Conservation (phyloP, 164 flowering plant genomes). For the Malania oleifera region DNA sequence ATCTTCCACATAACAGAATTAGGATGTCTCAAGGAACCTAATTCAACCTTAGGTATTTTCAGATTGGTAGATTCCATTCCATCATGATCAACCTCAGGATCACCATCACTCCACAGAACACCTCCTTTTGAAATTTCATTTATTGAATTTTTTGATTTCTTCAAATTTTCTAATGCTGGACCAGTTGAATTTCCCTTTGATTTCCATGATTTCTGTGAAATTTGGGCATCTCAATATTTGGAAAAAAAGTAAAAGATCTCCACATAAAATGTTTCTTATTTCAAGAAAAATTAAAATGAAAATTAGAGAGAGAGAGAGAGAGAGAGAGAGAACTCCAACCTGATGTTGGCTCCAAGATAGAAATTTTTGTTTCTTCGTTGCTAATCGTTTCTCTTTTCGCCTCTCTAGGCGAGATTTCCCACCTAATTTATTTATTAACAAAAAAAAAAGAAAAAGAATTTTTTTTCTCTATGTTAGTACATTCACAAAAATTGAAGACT, state of each 20-base stretch:
- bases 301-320: too few relatives aligned
- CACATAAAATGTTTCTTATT: neutral
- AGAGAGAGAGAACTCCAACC: conserved; percentile 18
- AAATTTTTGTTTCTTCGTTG: conserved; percentile 29
- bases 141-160: neutral
- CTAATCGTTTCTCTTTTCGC: conserved; percentile 48
- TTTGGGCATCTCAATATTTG: neutral
- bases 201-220: conserved; percentile 26
- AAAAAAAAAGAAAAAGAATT: too few relatives aligned
- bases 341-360: conserved; percentile 46
- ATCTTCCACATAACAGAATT: conserved; percentile 2
- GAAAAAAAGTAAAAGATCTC: neutral
- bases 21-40: neutral
- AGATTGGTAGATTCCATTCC: conserved; percentile 4
- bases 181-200: conserved; percentile 8
- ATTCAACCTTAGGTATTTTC: conserved; percentile 9
- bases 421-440: neutral
- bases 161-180: conserved; percentile 5
- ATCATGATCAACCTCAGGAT: conserved; percentile 3
- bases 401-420: conserved; percentile 41
- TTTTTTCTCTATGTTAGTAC: too few relatives aligned
- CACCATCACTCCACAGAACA: neutral
- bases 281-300: neutral
- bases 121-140: conserved; percentile 4
- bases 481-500: too few relatives aligned